These are phyloP conservation scores for Amanita brunnescens DNA, from an alignment of 768 basidiomycete genomes.

Conservation along the genomic window DNA sequence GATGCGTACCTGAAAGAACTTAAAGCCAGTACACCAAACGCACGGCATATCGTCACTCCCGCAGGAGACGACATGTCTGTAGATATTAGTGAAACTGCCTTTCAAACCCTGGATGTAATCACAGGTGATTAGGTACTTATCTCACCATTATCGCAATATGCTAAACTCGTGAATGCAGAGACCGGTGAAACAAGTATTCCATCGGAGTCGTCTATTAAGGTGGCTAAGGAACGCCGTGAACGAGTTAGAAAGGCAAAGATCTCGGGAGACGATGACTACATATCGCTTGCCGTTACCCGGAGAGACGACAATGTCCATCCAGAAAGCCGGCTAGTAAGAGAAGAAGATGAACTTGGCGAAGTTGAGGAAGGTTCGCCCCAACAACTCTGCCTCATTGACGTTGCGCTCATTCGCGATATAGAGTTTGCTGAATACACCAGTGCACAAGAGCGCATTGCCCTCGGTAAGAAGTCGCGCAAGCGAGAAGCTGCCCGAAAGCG, in stretches of 20 bases:
- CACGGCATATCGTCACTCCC: slow-evolving; percentile 26
- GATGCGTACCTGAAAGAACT: slow-evolving; percentile 67
- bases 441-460: slow-evolving; percentile 77
- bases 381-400: background rate
- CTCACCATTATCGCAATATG: background rate
- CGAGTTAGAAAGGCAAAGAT: slow-evolving; percentile 44
- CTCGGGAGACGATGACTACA: slow-evolving; percentile 57
- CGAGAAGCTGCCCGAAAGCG: slow-evolving; percentile 56
- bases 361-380: slow-evolving; percentile 77
- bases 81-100: slow-evolving; percentile 22
- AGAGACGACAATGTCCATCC: slow-evolving; percentile 71
- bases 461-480: slow-evolving; percentile 78
- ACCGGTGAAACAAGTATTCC: slow-evolving; percentile 46
- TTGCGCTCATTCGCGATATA: slow-evolving; percentile 18
- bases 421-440: slow-evolving; percentile 85
- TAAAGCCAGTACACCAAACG: slow-evolving; percentile 64
- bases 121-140: slow-evolving; percentile 14
- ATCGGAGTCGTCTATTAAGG: slow-evolving; percentile 59
- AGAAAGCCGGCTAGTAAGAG: slow-evolving; percentile 70
- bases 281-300: slow-evolving; percentile 65
- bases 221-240: slow-evolving; percentile 71
- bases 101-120: slow-evolving; percentile 25
- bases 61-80: slow-evolving; percentile 39
- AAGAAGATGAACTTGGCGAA: slow-evolving; percentile 84
- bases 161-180: slow-evolving; percentile 16